Conservation (phyloP, 495 filamentous ascomycete species). For the Penicillium alfredii region DNA sequence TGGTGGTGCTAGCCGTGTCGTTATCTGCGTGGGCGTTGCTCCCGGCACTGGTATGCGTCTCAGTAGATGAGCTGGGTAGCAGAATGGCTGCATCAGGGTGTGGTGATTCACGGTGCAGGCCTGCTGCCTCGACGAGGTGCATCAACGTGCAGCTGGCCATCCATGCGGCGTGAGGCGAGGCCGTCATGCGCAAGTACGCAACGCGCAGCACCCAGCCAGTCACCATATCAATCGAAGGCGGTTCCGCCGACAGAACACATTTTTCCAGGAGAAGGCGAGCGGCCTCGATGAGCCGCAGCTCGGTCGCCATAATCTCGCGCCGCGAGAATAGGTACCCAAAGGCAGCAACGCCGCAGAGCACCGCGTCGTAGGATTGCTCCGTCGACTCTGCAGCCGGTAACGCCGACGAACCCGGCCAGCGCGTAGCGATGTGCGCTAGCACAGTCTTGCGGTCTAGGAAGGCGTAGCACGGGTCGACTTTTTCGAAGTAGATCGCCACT, state of each 20-base stretch:
- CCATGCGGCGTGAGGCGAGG: slow-evolving; percentile 48
- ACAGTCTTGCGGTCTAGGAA: slow-evolving; percentile 42
- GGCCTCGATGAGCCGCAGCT: slow-evolving; percentile 34
- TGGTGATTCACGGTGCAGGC: slow-evolving; percentile 42
- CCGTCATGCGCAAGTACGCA: slow-evolving; percentile 48
- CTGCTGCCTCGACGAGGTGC: slow-evolving; percentile 50
- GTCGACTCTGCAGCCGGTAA: slow-evolving; percentile 8
- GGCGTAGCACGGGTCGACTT: slow-evolving; percentile 44
- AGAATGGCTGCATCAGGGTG: slow-evolving; percentile 13
- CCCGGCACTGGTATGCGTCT: slow-evolving; percentile 8
- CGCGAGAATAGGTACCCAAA: slow-evolving; percentile 44
- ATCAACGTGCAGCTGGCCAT: slow-evolving; percentile 51
- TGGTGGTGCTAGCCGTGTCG: no score
- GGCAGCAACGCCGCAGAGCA: slow-evolving; percentile 45
- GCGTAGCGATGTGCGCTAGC: slow-evolving; percentile 23
- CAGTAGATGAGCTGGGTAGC: slow-evolving; percentile 6
- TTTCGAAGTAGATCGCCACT: slow-evolving; percentile 43
- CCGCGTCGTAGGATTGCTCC: slow-evolving; percentile 34
- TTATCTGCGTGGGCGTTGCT: no score
- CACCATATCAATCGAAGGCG: slow-evolving; percentile 33
- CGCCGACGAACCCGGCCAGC: slow-evolving; percentile 27
- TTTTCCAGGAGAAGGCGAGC: slow-evolving; percentile 43
- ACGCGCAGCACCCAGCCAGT: slow-evolving; percentile 49
- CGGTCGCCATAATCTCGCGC: slow-evolving; percentile 23
- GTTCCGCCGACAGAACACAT: slow-evolving; percentile 22